Base-by-base conservation (phyloP, 2,329 filamentous ascomycete species). In the Didymosphaeria variabile region DNA sequence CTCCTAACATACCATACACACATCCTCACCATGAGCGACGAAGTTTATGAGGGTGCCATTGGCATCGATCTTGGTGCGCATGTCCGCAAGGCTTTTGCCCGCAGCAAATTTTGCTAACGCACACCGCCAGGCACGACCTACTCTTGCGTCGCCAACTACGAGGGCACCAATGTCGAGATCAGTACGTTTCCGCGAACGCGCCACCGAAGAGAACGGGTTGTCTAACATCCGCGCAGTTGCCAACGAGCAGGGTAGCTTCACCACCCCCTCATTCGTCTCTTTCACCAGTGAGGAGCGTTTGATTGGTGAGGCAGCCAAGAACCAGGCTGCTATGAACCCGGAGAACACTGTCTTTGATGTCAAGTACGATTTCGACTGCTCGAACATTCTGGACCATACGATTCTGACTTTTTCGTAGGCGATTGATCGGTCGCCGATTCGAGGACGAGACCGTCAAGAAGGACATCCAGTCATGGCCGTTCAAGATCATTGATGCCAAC, bases 251-350 rank as follows among this genome's bases (percentile, higher is more conserved):
- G 94, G 94, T 88, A 94, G 89, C 85, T 97, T 97, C 86, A 98
- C 95, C 80, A 98, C 95, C 68, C 95, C 95, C 72, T 98, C 95
- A 60, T 99, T 97, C 87, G 95, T 99, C 80, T 97, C 93, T 76
- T 99, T 99, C 90, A 97, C 93, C 81, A 90, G 94, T 78, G 93
- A 97, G 87, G 95, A 99, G 88, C 94, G 95, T 84, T 86, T 99
- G 85, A 98, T 98, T 79, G 95, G 95, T 87, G 95, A 98, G 88
- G 94, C 95, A 65, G 95, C 95, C 80, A 99, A 98, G 92, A 99
- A 99, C 88, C 94, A 97, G 90, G 95, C 94, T 80, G 94, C 95
- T 79, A 97, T 98, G 93, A 99, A 99, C 92, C 95, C 95, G 67
- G 83, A 84, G 80, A 98, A 98, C 88, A 99, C 95, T 75, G 88